Conservation (phyloP, 2,329 filamentous ascomycete species). For the Blastomyces silverae region DNA sequence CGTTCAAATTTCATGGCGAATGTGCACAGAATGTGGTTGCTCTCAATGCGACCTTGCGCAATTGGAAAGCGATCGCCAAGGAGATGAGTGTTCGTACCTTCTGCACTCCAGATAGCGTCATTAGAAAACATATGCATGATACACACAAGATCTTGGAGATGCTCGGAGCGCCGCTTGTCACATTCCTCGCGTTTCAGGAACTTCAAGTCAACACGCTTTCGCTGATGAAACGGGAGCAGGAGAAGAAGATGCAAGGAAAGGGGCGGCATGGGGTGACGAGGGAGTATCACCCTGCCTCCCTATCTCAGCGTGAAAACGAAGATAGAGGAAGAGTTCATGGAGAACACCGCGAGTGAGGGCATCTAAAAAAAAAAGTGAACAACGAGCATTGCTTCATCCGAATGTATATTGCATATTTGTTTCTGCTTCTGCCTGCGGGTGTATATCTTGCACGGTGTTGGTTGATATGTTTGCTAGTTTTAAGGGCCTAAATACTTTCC, state of each 20-base stretch:
- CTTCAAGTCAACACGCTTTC: slow-evolving; percentile 32
- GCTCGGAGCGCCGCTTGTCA: slow-evolving; percentile 40
- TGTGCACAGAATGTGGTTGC: slow-evolving; percentile 35
- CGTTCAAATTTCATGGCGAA: slow-evolving; percentile 43
- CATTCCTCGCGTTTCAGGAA: slow-evolving; percentile 36
- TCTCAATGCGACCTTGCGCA: slow-evolving; percentile 44
- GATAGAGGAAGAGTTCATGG: slow-evolving; percentile 10
- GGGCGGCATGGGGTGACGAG: slow-evolving; percentile 18
- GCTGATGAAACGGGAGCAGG: slow-evolving; percentile 31
- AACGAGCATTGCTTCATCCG: not conserved
- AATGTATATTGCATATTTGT: not conserved
- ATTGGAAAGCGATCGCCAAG: slow-evolving; percentile 44
- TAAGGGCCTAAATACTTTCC: not conserved
- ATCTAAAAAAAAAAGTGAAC: not conserved
- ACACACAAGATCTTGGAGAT: slow-evolving; percentile 46
- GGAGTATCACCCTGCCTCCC: slow-evolving; percentile 17
- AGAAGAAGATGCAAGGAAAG: slow-evolving; percentile 21
- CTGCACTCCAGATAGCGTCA: slow-evolving; percentile 44
- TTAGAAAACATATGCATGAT: slow-evolving; percentile 47
- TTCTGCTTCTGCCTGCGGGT: not conserved
- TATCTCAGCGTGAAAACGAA: slow-evolving; percentile 5
- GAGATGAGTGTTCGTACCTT: slow-evolving; percentile 47
- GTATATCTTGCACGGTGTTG: not conserved
- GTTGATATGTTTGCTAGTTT: not conserved
- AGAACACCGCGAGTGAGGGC: not conserved